Conservation (phyloP, 1,284 basidiomycete species). For the Boletus nobilissimus region DNA sequence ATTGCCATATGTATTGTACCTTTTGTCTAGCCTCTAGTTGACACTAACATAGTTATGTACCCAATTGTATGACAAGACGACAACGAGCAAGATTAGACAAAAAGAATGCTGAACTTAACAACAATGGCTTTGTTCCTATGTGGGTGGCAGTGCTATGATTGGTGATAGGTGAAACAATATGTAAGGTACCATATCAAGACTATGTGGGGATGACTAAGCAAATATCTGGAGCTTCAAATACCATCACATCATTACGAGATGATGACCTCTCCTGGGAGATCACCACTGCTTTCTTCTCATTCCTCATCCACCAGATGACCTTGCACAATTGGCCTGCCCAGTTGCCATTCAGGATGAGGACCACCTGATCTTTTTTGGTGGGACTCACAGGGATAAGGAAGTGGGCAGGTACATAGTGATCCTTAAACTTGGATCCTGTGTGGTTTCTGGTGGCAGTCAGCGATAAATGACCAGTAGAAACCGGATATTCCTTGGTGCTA, state of each 20-base stretch:
- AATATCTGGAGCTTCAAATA: not conserved
- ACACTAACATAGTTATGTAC: not conserved
- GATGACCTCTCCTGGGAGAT: not conserved
- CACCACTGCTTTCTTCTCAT: not conserved
- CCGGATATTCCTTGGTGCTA: not conserved
- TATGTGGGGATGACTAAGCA: not conserved
- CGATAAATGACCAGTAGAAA: not conserved
- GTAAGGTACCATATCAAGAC: not conserved
- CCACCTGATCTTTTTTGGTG: constrained; percentile 12
- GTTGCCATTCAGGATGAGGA: constrained; percentile 3
- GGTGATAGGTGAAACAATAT: not conserved
- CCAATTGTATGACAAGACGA: not conserved
- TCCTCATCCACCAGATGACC: not conserved
- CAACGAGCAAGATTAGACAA: not conserved
- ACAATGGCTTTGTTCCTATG: not conserved
- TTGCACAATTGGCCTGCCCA: not conserved
- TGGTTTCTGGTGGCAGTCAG: not conserved
- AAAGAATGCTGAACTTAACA: not conserved
- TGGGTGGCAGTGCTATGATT: not conserved
- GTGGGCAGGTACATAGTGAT: not conserved
- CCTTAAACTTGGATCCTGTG: not conserved
- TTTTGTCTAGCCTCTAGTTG: no score
- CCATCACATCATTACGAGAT: not conserved
- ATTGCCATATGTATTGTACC: not conserved
- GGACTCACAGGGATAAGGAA: constrained; percentile 3